phyloP scores from a whole-genome alignment of 192 early-diverging fungal genomes.

The Backusella luteola region DNA sequence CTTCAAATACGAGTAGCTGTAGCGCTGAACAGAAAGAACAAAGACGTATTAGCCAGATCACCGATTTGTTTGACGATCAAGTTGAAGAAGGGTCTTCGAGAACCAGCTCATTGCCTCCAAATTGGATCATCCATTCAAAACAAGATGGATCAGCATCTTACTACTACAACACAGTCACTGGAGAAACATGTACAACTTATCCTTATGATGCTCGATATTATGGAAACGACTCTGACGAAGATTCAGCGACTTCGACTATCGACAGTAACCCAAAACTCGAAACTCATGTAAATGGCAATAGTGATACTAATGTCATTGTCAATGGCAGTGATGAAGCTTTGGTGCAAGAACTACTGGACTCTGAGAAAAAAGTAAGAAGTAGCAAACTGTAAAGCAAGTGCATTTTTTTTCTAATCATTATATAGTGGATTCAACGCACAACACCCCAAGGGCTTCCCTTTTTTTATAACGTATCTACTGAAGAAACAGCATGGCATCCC shows the following conservation, averaged over 20 bases:
- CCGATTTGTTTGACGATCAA: not conserved
- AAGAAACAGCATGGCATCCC: not conserved
- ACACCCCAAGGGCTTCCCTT: not conserved
- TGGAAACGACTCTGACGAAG: not conserved
- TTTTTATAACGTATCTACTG: not conserved
- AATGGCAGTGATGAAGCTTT: not conserved
- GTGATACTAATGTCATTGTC: not conserved
- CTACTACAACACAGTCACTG: conserved; percentile 31
- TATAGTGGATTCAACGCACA: not conserved
- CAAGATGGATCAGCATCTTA: conserved; percentile 34
- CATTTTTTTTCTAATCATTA: not conserved
- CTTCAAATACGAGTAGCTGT: not conserved
- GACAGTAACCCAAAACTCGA: not conserved
- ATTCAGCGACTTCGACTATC: conserved; percentile 7
- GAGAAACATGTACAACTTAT: conserved; percentile 29
- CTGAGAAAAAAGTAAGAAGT: not conserved
- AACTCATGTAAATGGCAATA: not conserved
- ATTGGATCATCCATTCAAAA: conserved; percentile 16
- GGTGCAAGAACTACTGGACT: not conserved
- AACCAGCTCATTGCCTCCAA: not conserved
- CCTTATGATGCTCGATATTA: conserved; percentile 6
- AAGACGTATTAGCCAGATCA: not conserved
- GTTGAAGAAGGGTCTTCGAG: not conserved
- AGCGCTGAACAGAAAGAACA: not conserved
- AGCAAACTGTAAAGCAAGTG: not conserved